Conservation (phyloP, 1,284 basidiomycete genomes). For the Bondarzewia mesenterica region DNA sequence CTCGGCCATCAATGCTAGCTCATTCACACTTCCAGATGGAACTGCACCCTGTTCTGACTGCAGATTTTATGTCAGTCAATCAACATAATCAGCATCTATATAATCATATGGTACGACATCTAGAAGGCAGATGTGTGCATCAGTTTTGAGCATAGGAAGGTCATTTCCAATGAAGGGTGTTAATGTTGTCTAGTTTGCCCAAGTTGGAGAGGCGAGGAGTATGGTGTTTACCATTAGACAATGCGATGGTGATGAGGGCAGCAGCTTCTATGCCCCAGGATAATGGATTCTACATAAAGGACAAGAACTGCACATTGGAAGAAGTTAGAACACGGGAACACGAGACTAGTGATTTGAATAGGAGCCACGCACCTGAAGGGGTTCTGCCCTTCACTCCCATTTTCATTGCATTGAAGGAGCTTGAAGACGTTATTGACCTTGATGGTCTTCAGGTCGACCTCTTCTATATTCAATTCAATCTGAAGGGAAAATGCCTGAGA, state of each 20-base stretch:
- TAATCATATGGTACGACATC: not conserved
- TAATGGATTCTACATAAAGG: slow-evolving; percentile 98
- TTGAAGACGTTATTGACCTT: slow-evolving; percentile 96
- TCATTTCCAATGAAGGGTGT: too few species aligned
- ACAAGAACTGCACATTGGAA: slow-evolving; percentile 64
- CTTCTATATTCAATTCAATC: slow-evolving; percentile 91
- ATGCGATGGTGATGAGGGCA: slow-evolving; percentile 90
- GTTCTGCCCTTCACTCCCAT: slow-evolving; percentile 84
- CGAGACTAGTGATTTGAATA: slow-evolving; percentile 8
- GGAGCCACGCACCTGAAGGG: slow-evolving; percentile 72
- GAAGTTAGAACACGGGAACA: slow-evolving; percentile 15
- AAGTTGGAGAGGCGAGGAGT: too few species aligned
- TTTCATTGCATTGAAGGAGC: slow-evolving; percentile 83
- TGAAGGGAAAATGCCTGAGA: slow-evolving; percentile 19
- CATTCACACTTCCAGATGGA: slow-evolving; percentile 5
- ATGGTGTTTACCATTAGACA: slow-evolving; percentile 84
- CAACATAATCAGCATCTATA: slow-evolving; percentile 1
- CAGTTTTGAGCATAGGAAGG: not conserved
- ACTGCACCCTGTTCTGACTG: slow-evolving; percentile 1
- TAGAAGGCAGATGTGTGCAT: not conserved
- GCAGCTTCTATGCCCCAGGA: slow-evolving; percentile 99
- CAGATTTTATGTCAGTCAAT: slow-evolving; percentile 10
- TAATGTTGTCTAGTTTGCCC: too few species aligned
- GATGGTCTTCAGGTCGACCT: slow-evolving; percentile 96
- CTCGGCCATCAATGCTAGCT: slow-evolving; percentile 7